phyloP scores from a whole-genome alignment of 2,329 filamentous ascomycete species.

The Magnaporthiopsis incrustans region DNA sequence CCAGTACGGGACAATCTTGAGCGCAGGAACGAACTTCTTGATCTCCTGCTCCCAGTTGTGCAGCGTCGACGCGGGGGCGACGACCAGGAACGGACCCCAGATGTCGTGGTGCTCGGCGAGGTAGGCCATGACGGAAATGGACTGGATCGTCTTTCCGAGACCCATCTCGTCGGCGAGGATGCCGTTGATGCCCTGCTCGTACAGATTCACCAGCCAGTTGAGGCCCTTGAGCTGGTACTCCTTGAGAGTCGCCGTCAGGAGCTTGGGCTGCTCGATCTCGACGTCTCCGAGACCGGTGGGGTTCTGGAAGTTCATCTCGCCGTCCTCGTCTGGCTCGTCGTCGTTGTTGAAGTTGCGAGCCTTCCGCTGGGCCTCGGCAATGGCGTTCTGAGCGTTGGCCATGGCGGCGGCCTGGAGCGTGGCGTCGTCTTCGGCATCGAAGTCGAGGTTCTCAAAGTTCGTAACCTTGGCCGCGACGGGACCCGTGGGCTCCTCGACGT shows the following conservation, averaged over 20 bases:
- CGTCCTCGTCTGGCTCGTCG: constrained; percentile 67
- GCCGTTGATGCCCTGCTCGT: constrained; percentile 99
- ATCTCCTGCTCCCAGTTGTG: constrained; percentile 99
- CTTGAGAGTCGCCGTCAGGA: constrained; percentile 89
- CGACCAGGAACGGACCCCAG: constrained; percentile 95
- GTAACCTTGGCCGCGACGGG: constrained; percentile 65
- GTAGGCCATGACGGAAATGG: constrained; percentile 98
- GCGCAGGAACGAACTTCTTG: constrained; percentile 81
- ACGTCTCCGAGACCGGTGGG: constrained; percentile 90
- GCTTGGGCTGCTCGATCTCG: constrained; percentile 87
- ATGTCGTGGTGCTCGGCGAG: constrained; percentile 95
- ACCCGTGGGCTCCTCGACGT: constrained; percentile 45
- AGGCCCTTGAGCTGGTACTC: constrained; percentile 99
- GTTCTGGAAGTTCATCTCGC: constrained; percentile 99
- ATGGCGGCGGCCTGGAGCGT: constrained; percentile 74
- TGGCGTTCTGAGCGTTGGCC: constrained; percentile 92
- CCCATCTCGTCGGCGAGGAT: constrained; percentile 99
- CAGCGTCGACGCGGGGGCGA: constrained; percentile 88
- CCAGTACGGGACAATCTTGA: constrained; percentile 98
- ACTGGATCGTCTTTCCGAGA: constrained; percentile 97
- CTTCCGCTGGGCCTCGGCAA: constrained; percentile 88
- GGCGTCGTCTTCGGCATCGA: constrained; percentile 89
- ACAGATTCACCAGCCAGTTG: constrained; percentile 97
- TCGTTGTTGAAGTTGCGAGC: constrained; percentile 86
- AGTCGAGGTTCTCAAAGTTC: constrained; percentile 89